Evolutionary conservation across 2,329 filamentous ascomycete species (phyloP), one percentile per base, ranked within the genome.

Genomic region (Hypoxylon sp.): DNA sequence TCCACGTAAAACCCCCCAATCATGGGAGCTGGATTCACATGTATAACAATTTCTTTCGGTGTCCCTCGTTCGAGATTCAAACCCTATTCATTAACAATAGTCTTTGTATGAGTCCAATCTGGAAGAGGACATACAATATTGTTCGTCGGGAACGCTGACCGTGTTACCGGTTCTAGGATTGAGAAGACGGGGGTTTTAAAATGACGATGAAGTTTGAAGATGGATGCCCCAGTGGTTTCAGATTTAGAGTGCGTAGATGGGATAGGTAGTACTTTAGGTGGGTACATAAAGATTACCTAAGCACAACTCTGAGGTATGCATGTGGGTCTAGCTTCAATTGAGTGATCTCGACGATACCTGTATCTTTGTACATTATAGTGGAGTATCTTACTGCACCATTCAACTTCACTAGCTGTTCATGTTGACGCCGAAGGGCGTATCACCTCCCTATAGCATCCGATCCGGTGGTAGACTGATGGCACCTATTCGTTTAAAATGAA

Each of bases 181-280:
- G 49, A 58, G 46, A 58, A 60, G 50, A 48, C 19, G 61, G 38
- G 61, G 60, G 72, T 75, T 74, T 75, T 67, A 70, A 52, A 58
- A 68, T 65, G 71, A 51, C 63, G 73, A 75, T 75, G 72, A 74
- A 74, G 73, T 71, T 71, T 67, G 14, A 53, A 66, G 63, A 64
- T 49, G 57, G 60, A 62, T 41, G 30, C 48, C 53, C 28, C 52
- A n/a, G 55, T 57, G 30, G 73, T 73, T 73, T 73, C 73, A 70
- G 63, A 73, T 60, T 50, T 10, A n/a, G 55, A 41, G 57, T 60
- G 51, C 43, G 25, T 17, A 53, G 4, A 13, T 17, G n/a, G 2
- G 14, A 5, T n/a, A 48, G 46, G 46, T 49, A 49, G n/a, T 43
- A 41, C 38, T 36, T 58, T 38, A 25, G 23, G 5, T 2, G 23